Evolutionary conservation across 257 asterid species (phyloP).

Genomic region (Gentiana macrophylla): DNA sequence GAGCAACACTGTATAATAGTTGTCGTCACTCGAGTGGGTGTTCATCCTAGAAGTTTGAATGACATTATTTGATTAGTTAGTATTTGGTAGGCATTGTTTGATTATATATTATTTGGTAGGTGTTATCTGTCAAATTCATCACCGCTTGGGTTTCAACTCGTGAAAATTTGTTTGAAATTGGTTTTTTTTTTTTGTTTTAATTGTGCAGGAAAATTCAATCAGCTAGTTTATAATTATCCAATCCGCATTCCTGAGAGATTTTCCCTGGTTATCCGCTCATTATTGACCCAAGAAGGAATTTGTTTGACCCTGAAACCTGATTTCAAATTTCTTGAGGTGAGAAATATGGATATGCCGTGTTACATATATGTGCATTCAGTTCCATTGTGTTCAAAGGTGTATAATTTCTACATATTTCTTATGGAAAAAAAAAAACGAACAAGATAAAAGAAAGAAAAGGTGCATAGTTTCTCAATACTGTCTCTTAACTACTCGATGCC

Average conservation of each 20-base stretch:
- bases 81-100: too few relatives aligned
- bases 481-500: neutral
- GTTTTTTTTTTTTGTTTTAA: constrained; percentile 3
- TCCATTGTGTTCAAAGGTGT: neutral
- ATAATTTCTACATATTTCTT: neutral
- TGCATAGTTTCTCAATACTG: neutral
- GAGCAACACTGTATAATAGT: too few relatives aligned
- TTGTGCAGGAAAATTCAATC: constrained; percentile 83
- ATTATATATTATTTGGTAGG: too few relatives aligned
- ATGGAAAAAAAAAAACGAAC: neutral
- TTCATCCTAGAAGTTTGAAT: too few relatives aligned
- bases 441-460: neutral
- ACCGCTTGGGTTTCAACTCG: neutral
- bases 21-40: too few relatives aligned
- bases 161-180: neutral
- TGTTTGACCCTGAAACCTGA: constrained; percentile 86
- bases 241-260: constrained; percentile 98
- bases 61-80: too few relatives aligned
- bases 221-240: constrained; percentile 91
- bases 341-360: constrained; percentile 7
- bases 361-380: neutral
- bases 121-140: neutral
- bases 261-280: constrained; percentile 92
- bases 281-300: constrained; percentile 99
- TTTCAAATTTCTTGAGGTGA: constrained; percentile 98